Evolutionary conservation across 2,329 filamentous ascomycete species (phyloP), one percentile per base, ranked within the genome.

Genomic region (Colletotrichum sp.): DNA sequence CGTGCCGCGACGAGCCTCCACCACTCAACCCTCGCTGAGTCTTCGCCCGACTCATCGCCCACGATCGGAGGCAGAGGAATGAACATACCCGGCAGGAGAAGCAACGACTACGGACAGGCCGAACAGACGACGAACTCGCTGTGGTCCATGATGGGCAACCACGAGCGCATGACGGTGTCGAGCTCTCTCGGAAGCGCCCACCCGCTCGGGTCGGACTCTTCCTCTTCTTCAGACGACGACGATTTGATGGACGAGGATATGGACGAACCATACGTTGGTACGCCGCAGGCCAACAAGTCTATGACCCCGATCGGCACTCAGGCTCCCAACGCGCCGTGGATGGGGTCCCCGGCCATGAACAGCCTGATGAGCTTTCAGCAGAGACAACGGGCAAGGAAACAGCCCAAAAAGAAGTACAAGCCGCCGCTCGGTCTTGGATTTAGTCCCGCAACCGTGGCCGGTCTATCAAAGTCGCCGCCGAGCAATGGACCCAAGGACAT

Each of bases 1-100:
- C 91, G 96, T 79, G 96, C 96, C 13, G 97, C 95, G 77, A 98
- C 96, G 13, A 98, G 96, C 82, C 89, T 99, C 26, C 97, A 98
- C 85, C 97, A 98, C 84, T 98, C 96, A 18, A 98, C 95, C 1
- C 90, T 98, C 10, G 96, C 96, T 71, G 95, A 98, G 82, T 94
- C 95, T 1, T 97, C 95, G 7, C 96, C 96, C 5, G 96, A 98
- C 83, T 97, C 95, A 0, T 98, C 96, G 1, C 97, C 97, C 1
- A 96, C 94, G 14, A 93, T 97, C 70, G 92, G 94, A 55, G 92
- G 94, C 48, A 85, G 87, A 77, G 91, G 89, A 30, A 91, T 93
- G 87, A 92, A 90, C 80, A 93, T 93, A 64, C 91, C 91, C 9
- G 86, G 86, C 56, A 87, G 90, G 65, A 85, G 87, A 74, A 84